Evolutionary conservation across 2,329 filamentous ascomycete genomes (phyloP).

Genomic region (Sarocladiaceae sp.): DNA sequence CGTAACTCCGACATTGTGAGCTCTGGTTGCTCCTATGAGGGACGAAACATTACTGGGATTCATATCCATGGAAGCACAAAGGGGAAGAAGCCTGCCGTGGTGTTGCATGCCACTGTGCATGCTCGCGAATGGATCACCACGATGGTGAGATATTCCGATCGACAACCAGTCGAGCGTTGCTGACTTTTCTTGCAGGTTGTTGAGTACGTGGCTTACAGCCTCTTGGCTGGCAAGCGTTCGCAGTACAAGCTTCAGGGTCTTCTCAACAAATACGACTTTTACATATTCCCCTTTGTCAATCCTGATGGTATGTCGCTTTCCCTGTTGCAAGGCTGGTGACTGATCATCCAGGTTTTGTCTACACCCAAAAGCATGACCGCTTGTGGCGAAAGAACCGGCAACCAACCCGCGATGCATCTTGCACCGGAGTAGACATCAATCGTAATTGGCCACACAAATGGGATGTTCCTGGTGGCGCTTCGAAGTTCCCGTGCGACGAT

Average conservation of each 20-base stretch:
- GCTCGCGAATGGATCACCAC: constrained; percentile 57
- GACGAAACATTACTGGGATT: constrained; percentile 56
- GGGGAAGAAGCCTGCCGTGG: constrained; percentile 46
- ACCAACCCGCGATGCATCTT: constrained; percentile 30
- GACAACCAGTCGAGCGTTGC: neutral
- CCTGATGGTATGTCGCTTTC: too few relatives aligned
- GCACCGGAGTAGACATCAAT: constrained; percentile 53
- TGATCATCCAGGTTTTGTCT: constrained; percentile 59
- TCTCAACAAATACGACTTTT: constrained; percentile 62
- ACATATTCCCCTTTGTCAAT: constrained; percentile 61
- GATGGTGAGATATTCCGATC: neutral
- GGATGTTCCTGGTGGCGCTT: constrained; percentile 44
- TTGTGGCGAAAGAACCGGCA: constrained; percentile 61
- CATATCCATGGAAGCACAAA: constrained; percentile 48
- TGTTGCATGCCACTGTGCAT: constrained; percentile 56
- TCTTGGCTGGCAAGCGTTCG: constrained; percentile 41
- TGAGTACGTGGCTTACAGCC: constrained; percentile 49
- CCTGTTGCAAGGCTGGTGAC: too few relatives aligned
- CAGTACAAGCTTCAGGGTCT: constrained; percentile 34
- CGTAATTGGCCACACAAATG: constrained; percentile 57
- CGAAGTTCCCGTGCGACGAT: constrained; percentile 46
- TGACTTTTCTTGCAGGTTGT: constrained; percentile 25
- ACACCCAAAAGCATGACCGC: constrained; percentile 51
- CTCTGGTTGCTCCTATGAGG: constrained; percentile 42
- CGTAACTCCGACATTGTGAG: constrained; percentile 44